Evolutionary conservation across 2,329 filamentous ascomycete genomes (phyloP), one percentile per base, ranked within the genome.

Genomic region (Niveomyces coronatus): DNA sequence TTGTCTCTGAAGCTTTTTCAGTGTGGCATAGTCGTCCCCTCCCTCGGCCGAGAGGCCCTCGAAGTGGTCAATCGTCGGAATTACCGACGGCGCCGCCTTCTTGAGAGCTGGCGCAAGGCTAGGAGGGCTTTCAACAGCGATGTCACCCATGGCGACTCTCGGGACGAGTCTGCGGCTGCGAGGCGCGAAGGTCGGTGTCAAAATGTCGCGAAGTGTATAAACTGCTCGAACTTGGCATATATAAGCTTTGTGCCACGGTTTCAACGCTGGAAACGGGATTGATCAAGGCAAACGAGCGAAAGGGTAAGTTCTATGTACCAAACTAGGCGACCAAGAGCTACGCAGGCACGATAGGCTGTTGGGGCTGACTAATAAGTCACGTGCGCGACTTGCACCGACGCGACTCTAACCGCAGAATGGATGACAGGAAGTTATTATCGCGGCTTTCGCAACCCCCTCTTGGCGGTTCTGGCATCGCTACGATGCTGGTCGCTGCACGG

Each of bases 1-100:
- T 69, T 96, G 88, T 59, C 89, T 75, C 65, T 98, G 89, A 47
- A 96, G 77, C 70, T 93, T 91, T 73, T 98, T 98, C 62, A 96
- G 74, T 28, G 82, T 87, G 37, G 85, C 86, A 62, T 98, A 98
- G 60, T 96, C 89, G 61, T 96, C 89, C 48, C 79, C 84, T 35
- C 79, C 81, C 54, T 94, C 87, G 40, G 76, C 77, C 13, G 79
- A 74, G 45, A 87, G 70, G 44, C 86, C 87, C 62, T 95, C 89
- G 47, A 95, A 79, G 50, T 82, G 81, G 59, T 94, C 87, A 62
- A 94, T 82, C 62, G 85, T 89, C 28, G 86, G 84, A 64, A 94
- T 91, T 54, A 82, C 79, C 45, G 81, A 83, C 36, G 81, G 77
- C 53, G 79, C 72, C 55, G 79, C 70, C 70, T 86, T 93, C 70